Conservation (phyloP, 371 early-diverging fungal genomes). For the Encephalitozoon cuniculi region DNA sequence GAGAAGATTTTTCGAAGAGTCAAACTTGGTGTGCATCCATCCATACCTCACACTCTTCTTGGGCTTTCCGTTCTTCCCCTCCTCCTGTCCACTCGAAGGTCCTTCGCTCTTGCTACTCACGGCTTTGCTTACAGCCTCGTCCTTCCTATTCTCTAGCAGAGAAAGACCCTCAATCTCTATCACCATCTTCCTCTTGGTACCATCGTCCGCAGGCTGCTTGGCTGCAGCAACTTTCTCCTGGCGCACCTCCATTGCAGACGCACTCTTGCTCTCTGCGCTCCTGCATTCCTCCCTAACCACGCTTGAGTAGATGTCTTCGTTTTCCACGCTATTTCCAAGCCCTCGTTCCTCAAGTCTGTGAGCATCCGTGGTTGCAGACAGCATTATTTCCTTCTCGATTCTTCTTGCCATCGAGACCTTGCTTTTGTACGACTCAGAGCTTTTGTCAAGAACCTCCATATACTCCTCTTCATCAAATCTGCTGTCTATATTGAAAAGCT, state of each 20-base stretch:
- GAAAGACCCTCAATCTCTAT: background rate
- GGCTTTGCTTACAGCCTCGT: background rate
- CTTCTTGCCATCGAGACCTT: conserved; percentile 74
- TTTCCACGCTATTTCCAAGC: conserved; percentile 63
- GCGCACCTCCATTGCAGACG: background rate
- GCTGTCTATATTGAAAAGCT: conserved; percentile 80
- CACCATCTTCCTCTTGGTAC: background rate
- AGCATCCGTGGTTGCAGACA: conserved; percentile 66
- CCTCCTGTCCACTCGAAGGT: background rate
- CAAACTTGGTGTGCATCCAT: conserved; percentile 5
- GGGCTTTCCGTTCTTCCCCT: background rate
- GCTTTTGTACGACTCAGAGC: conserved; percentile 71
- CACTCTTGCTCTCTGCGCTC: background rate
- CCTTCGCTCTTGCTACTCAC: background rate
- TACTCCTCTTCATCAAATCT: conserved; percentile 87
- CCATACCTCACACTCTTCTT: background rate
- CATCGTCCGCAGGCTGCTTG: background rate
- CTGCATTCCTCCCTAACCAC: conserved; percentile 23
- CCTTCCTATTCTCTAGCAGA: background rate
- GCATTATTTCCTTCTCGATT: conserved; percentile 77
- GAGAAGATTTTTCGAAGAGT: background rate
- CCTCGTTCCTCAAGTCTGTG: conserved; percentile 88
- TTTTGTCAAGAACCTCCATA: conserved; percentile 78
- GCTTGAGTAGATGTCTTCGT: conserved; percentile 59
- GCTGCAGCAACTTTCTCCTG: background rate